These are phyloP conservation scores for Colletotrichum sp. DNA, from an alignment of 2,329 filamentous ascomycete genomes.

Conservation along the genomic window DNA sequence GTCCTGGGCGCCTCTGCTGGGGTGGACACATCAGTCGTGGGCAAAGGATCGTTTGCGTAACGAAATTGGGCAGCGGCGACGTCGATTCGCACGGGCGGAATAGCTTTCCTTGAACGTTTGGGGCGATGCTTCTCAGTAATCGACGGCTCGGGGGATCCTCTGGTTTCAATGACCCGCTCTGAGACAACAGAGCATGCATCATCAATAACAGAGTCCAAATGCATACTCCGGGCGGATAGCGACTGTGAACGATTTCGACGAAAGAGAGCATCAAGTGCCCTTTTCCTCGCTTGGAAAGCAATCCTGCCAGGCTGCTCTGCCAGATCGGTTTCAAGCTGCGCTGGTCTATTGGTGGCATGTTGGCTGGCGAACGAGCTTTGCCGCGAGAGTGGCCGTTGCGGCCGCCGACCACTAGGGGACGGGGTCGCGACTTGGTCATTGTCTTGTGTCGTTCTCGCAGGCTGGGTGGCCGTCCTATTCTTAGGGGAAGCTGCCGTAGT, in stretches of 20 bases:
- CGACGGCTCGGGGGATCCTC: background rate
- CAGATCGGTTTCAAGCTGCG: constrained; percentile 60
- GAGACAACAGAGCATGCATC: constrained; percentile 8
- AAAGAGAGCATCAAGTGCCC: constrained; percentile 59
- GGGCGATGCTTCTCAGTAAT: background rate
- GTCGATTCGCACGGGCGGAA: constrained; percentile 50
- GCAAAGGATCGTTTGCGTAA: constrained; percentile 58
- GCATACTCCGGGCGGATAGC: constrained; percentile 2
- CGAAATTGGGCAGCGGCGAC: constrained; percentile 56
- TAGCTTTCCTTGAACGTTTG: constrained; percentile 47
- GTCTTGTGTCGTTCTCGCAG: background rate
- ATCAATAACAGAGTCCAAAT: constrained; percentile 4
- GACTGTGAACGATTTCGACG: constrained; percentile 27
- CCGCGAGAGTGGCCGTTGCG: constrained; percentile 20
- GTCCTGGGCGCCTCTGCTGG: constrained; percentile 16
- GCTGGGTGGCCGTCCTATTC: background rate
- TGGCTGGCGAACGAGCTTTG: background rate
- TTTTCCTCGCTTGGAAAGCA: constrained; percentile 57
- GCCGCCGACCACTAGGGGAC: background rate
- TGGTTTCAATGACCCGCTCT: background rate
- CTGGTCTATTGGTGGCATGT: constrained; percentile 42
- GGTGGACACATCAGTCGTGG: constrained; percentile 14
- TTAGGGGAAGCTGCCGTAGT: background rate
- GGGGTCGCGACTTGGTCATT: background rate
- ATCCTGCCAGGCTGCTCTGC: constrained; percentile 34